A percentile compares a stretch with the other conserved stretches of the same genome.
phyloP scores from a whole-genome alignment of 768 basidiomycete species.

The Mycena vitilis region DNA sequence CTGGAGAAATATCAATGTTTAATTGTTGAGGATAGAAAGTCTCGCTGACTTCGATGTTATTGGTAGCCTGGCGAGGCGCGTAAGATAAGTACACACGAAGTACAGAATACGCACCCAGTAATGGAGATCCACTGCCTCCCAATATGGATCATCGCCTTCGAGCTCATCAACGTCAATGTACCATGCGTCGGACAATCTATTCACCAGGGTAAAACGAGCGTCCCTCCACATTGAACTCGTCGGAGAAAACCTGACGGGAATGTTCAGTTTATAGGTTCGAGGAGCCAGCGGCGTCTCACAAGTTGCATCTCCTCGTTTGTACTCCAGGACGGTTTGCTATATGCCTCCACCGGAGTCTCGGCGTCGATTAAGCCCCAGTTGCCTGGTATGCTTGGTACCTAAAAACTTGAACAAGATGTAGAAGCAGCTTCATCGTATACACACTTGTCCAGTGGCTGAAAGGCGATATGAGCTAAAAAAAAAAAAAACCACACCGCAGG shows the following conservation, averaged over 20 bases:
- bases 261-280: neutral
- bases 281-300: slow-evolving; percentile 42
- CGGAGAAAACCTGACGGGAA: slow-evolving; percentile 55
- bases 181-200: slow-evolving; percentile 27
- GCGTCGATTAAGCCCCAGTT: slow-evolving; percentile 65
- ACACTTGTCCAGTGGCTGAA: slow-evolving; percentile 33
- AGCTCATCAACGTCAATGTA: neutral
- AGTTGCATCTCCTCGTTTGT: slow-evolving; percentile 61
- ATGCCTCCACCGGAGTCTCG: slow-evolving; percentile 60
- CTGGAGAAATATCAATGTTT: neutral
- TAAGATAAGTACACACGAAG: neutral
- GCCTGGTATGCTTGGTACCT: slow-evolving; percentile 46
- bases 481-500: neutral
- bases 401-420: neutral
- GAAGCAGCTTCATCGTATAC: slow-evolving; percentile 44
- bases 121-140: slow-evolving; percentile 26
- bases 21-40: neutral
- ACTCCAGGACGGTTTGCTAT: slow-evolving; percentile 50
- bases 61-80: slow-evolving; percentile 17
- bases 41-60: slow-evolving; percentile 28
- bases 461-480: neutral
- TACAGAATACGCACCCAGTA: slow-evolving; percentile 17
- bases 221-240: slow-evolving; percentile 73
- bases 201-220: slow-evolving; percentile 65
- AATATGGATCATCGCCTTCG: slow-evolving; percentile 28